These are phyloP conservation scores for Psidium guajava DNA, from an alignment of 345 rosid species.

Conservation along the genomic window DNA sequence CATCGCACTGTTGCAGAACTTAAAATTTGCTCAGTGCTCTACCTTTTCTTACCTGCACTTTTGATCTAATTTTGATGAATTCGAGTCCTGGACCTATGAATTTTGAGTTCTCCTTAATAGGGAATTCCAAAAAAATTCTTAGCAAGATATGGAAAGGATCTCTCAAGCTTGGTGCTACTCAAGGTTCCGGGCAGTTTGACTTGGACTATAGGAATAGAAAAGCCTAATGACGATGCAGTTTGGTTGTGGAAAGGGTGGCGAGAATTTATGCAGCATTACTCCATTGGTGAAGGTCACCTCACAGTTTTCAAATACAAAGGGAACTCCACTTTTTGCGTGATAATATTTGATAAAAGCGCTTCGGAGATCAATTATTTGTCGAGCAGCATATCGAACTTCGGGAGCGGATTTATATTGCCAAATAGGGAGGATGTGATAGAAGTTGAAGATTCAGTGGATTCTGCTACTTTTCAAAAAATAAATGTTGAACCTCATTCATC, in stretches of 20 bases:
- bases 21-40: background rate
- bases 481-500: background rate
- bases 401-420: background rate
- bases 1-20: background rate
- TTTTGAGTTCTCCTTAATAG: background rate
- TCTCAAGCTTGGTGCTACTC: background rate
- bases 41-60: background rate
- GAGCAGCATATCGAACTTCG: background rate
- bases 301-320: background rate
- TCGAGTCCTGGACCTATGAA: background rate
- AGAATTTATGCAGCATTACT: background rate
- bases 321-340: background rate
- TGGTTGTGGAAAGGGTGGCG: background rate
- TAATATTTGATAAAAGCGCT: background rate
- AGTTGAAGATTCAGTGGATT: background rate
- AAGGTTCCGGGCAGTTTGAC: background rate
- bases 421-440: background rate
- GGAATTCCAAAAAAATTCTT: background rate
- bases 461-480: background rate
- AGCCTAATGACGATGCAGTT: background rate
- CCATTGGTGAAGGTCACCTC: background rate
- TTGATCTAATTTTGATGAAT: background rate
- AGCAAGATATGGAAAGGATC: background rate
- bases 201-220: background rate
- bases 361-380: background rate